Conservation (phyloP, 2,329 filamentous ascomycete genomes). For the Colletotrichum gloeosporioides region DNA sequence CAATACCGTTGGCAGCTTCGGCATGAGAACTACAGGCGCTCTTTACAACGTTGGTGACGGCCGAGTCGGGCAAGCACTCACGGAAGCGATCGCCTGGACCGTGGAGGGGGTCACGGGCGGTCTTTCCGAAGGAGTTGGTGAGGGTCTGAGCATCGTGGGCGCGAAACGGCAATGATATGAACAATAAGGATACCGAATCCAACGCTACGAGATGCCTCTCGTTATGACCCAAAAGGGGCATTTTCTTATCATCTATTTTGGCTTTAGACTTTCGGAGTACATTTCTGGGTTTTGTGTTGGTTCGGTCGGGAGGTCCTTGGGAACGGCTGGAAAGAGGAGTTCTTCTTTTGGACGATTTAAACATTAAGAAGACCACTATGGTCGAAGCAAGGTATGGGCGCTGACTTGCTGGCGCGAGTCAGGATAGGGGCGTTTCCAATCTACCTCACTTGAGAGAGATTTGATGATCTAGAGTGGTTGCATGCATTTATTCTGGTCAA, state of each 20-base stretch:
- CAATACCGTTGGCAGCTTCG: constrained; percentile 56
- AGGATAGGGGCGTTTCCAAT: not conserved
- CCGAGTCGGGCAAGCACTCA: constrained; percentile 63
- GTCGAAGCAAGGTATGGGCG: not conserved
- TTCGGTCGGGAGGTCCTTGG: not conserved
- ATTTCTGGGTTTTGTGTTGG: not conserved
- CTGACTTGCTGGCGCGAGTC: not conserved
- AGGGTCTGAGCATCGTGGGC: constrained; percentile 29
- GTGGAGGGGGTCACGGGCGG: constrained; percentile 69
- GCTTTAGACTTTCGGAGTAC: constrained; percentile 10
- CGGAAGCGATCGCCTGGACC: constrained; percentile 64
- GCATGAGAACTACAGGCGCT: constrained; percentile 56
- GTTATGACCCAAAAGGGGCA: not conserved
- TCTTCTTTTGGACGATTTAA: not conserved
- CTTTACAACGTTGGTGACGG: constrained; percentile 69
- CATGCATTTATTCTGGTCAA: not conserved
- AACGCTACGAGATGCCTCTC: not conserved
- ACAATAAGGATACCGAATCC: not conserved
- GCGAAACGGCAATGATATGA: constrained; percentile 12
- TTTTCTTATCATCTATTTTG: not conserved
- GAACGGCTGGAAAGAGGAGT: not conserved
- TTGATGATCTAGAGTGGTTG: not conserved
- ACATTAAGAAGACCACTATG: not conserved
- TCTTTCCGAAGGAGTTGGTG: constrained; percentile 66
- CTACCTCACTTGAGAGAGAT: not conserved